Percentiles rank a stretch among this genome's conserved stretches.
Evolutionary conservation across 768 basidiomycete genomes (phyloP).

Genomic region (Leccinum longicurvipes): DNA sequence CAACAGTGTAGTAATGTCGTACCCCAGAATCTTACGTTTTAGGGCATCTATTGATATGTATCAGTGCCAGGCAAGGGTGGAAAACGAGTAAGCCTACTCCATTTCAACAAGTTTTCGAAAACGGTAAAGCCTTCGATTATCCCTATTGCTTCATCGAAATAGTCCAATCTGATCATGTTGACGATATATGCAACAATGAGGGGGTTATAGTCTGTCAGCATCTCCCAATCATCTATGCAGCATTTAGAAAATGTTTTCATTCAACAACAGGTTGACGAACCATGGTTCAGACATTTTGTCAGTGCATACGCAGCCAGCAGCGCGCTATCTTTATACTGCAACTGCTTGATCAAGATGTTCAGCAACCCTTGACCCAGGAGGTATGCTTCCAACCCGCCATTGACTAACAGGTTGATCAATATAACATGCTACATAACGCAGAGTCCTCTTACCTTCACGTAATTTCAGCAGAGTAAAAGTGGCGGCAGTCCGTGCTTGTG

Average conservation of each 20-base stretch:
- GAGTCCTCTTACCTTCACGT: not conserved
- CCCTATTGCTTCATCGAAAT: slow-evolving; percentile 26
- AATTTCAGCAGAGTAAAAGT: slow-evolving; percentile 14
- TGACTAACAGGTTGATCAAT: not conserved
- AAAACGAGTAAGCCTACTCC: not conserved
- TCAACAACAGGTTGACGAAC: not conserved
- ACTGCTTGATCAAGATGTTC: slow-evolving; percentile 8
- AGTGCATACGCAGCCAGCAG: slow-evolving; percentile 16
- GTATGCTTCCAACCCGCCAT: slow-evolving; percentile 1
- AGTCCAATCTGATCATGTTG: slow-evolving; percentile 23
- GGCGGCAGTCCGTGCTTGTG: slow-evolving; percentile 12
- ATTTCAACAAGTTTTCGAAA: slow-evolving; percentile 11
- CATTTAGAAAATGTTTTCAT: not conserved
- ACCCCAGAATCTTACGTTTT: slow-evolving; percentile 3
- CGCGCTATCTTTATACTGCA: slow-evolving; percentile 12
- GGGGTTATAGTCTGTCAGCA: slow-evolving; percentile 1
- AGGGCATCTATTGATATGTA: slow-evolving; percentile 1
- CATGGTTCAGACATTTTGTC: slow-evolving; percentile 7
- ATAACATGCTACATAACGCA: not conserved
- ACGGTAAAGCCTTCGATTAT: slow-evolving; percentile 18
- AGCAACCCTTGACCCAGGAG: slow-evolving; percentile 1
- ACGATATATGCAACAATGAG: slow-evolving; percentile 16
- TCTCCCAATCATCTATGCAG: not conserved
- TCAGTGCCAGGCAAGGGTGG: not conserved
- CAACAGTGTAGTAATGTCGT: slow-evolving; percentile 9